A percentile compares a stretch with the other conserved stretches of the same genome.
Conservation (phyloP, 805 yeast genomes). For the Peterozyma xylosa region DNA sequence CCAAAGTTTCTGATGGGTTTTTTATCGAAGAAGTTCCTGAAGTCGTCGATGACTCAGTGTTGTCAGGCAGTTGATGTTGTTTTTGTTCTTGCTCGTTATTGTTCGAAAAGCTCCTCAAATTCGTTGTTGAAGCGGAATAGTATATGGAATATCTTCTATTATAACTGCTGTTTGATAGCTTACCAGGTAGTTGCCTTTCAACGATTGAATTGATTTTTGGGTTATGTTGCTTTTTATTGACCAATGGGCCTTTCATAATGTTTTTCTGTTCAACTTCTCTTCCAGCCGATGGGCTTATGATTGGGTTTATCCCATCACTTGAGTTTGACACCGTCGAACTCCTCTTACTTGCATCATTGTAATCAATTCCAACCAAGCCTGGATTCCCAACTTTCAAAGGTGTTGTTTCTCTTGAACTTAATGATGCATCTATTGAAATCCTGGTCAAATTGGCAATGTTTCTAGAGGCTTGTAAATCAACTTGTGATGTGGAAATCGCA, state of each 20-base stretch:
- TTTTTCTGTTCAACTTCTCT: background rate
- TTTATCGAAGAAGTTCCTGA: background rate
- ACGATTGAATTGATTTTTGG: background rate
- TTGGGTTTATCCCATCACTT: background rate
- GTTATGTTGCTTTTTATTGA: too few species aligned
- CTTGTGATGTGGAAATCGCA: background rate
- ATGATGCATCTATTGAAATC: constrained; percentile 7
- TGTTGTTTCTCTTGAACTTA: constrained; percentile 1
- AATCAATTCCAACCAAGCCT: constrained; percentile 4
- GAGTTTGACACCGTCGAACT: background rate
- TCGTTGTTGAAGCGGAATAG: background rate
- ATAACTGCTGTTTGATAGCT: background rate
- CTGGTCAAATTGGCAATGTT: background rate
- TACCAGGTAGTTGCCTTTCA: background rate
- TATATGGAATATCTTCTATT: background rate
- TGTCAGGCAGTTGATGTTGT: background rate
- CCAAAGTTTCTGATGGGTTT: background rate
- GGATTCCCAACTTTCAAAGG: constrained; percentile 4
- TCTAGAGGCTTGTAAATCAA: background rate
- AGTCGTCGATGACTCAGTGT: background rate
- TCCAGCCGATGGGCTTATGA: background rate
- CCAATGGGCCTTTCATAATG: background rate
- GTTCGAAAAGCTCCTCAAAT: background rate
- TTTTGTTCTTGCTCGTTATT: background rate
- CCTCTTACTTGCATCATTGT: background rate